Base-by-base conservation (phyloP, 2,329 filamentous ascomycete species). In the Phialophora tarda region DNA sequence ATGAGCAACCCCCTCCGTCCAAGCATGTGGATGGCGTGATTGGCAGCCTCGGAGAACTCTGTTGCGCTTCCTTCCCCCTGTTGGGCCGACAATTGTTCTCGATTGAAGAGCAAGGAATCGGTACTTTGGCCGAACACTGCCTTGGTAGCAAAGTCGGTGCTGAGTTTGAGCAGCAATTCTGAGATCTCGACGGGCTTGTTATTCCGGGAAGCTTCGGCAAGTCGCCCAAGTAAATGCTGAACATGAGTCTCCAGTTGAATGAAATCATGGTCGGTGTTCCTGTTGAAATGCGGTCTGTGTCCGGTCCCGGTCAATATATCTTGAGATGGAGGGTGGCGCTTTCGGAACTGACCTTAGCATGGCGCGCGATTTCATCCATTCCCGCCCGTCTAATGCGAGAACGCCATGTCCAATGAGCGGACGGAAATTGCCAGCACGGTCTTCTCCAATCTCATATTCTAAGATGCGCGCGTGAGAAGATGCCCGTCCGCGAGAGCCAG, bases 141-240 rank as follows among this genome's bases (percentile, higher is more conserved):
- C 54, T 88, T 86, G 0, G 88, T 90, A 0, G 88, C 86, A 0
- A 86, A 85, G 67, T 91, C 88, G 12, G 91, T 80, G 0, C 88
- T 89, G 73, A 90, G 81, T 60, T 84, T 82, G 72, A 89, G 89
- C 72, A 90, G 88, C 7, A 89, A 76, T 6, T 84, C 82, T 71
- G 86, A 85, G 26, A 90, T 78, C 69, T 90, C 85, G 8, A 90
- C 81, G 0, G 80, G 82, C 2, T 78, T 75, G 57, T 87, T 82
- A 63, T 85, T 77, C 0, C 73, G 73, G 0, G 86, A 85, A 7
- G 91, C 81, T 24, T 82, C 82, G 17, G 80, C 78, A 26, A 65
- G 59, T 28, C 58, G 53, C 6, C 47, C 28, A 21, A 90, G 79
- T 63, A 91, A 78, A 24, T 83, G 79, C 48, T 81, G 76, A 17